Conservation (phyloP, 345 rosid species). For the Isatis tinctoria region DNA sequence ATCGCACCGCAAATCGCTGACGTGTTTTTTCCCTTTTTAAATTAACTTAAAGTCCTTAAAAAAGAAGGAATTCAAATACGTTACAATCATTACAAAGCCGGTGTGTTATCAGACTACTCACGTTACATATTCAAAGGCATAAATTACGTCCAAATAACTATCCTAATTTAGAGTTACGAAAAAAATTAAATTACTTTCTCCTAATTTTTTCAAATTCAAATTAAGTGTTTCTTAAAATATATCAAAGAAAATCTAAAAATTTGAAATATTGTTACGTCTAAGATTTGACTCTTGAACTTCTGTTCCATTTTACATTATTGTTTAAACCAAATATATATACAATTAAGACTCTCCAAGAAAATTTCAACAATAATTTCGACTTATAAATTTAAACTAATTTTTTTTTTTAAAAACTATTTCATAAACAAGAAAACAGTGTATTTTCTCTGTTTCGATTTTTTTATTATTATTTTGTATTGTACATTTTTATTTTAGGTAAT, state of each 20-base stretch:
- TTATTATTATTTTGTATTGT: neutral
- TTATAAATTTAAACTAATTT: no score
- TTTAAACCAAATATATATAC: neutral
- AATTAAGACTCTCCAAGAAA: neutral
- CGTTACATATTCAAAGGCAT: neutral
- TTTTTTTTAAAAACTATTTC: no score
- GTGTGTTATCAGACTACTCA: constrained; percentile 18
- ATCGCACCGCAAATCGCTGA: constrained; percentile 22
- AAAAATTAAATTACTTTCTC: neutral
- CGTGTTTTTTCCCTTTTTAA: neutral
- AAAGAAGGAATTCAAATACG: neutral
- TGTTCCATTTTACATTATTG: neutral
- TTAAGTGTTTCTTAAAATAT: neutral
- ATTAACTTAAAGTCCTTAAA: neutral
- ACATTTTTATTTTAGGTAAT: neutral
- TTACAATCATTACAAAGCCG: constrained; percentile 15
- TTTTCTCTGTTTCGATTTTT: neutral
- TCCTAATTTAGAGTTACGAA: neutral
- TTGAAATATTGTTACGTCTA: neutral
- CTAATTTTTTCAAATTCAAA: neutral
- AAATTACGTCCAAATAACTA: neutral
- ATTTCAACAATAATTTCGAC: no score
- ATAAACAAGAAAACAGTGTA: neutral
- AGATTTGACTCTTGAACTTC: neutral
- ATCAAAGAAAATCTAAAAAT: neutral